A percentile compares a stretch with the other conserved stretches of the same genome.
Conservation (phyloP, 768 basidiomycete genomes). For the Podaxis sp. region DNA sequence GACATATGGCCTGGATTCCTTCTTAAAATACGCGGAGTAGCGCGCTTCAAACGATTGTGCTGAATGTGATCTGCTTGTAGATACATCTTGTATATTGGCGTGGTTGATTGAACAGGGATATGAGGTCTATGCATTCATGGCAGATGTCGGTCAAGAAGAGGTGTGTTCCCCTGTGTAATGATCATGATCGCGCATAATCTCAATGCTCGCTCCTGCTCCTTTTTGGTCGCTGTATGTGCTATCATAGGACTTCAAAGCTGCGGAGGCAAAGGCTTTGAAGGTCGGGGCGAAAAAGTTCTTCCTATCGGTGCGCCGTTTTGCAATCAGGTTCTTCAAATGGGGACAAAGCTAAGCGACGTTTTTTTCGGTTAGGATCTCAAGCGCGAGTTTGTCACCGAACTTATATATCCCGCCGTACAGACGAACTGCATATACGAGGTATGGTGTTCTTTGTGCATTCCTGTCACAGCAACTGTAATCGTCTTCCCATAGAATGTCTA, state of each 20-base stretch:
- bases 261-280: constrained; percentile 81
- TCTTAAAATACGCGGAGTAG: background rate
- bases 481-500: constrained; percentile 77
- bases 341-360: background rate
- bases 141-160: constrained; percentile 92
- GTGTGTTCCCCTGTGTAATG: constrained; percentile 31
- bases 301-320: constrained; percentile 56
- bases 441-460: constrained; percentile 15
- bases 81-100: constrained; percentile 98
- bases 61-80: constrained; percentile 38
- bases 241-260: constrained; percentile 87
- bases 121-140: constrained; percentile 97
- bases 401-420: constrained; percentile 98
- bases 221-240: background rate
- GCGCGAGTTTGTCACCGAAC: constrained; percentile 91
- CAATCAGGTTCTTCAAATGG: background rate
- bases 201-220: constrained; percentile 6
- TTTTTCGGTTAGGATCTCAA: constrained; percentile 70
- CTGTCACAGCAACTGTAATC: background rate
- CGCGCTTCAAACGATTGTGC: constrained; percentile 1
- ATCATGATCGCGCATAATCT: background rate
- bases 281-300: constrained; percentile 98
- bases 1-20: background rate
- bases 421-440: constrained; percentile 99
- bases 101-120: constrained; percentile 99